Percentiles rank a stretch among this genome's conserved stretches.
These are phyloP conservation scores for Ogataea dorogensis DNA, from an alignment of 805 yeast species.

Conservation along the genomic window DNA sequence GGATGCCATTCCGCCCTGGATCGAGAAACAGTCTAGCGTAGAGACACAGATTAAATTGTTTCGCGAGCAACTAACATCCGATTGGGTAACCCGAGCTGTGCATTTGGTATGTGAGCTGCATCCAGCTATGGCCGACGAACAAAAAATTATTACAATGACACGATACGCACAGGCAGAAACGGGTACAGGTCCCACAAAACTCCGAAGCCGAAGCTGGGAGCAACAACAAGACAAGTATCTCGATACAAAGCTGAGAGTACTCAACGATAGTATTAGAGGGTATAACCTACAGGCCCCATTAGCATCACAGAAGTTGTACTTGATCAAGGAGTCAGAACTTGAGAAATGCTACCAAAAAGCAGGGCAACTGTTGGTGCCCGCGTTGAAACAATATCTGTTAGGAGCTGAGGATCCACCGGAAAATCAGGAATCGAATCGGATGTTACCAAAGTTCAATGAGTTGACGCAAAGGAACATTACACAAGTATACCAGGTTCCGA, in stretches of 20 bases:
- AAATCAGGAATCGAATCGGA: neutral
- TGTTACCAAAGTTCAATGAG: constrained; percentile 16
- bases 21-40: constrained; percentile 68
- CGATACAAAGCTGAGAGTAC: constrained; percentile 34
- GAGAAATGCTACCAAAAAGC: constrained; percentile 38
- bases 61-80: constrained; percentile 41
- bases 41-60: constrained; percentile 47
- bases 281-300: constrained; percentile 65
- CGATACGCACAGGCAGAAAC: constrained; percentile 24
- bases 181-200: constrained; percentile 9
- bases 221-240: constrained; percentile 31
- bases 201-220: constrained; percentile 39
- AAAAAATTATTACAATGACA: constrained; percentile 17
- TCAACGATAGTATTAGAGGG: constrained; percentile 53
- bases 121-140: constrained; percentile 21
- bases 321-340: constrained; percentile 45
- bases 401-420: constrained; percentile 7
- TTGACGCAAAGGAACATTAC: constrained; percentile 22
- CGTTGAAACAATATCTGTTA: constrained; percentile 22
- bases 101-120: constrained; percentile 28
- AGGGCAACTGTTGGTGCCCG: constrained; percentile 23
- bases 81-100: constrained; percentile 39
- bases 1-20: constrained; percentile 87
- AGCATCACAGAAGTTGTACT: constrained; percentile 56
- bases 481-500: constrained; percentile 28